A percentile compares a stretch with the other conserved stretches of the same genome.
Evolutionary conservation across 208 protist genomes (phyloP).

Genomic region (Trypanosoma mega): DNA sequence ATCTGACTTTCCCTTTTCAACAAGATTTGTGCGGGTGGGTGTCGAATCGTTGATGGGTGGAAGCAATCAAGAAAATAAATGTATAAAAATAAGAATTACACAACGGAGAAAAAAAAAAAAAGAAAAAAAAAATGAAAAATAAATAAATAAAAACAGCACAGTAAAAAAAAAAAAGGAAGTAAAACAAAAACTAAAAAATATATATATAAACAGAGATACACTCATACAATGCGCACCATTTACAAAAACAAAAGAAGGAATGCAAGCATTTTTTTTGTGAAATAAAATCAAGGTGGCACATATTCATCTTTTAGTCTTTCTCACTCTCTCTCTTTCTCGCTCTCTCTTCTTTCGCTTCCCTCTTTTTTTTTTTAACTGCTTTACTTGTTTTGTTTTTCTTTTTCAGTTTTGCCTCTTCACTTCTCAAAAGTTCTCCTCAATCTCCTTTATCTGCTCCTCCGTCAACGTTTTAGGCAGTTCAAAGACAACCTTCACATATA

Average conservation of each 20-base stretch:
- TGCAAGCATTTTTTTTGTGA: neutral
- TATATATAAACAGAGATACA: neutral
- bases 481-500: slow-evolving; percentile 85
- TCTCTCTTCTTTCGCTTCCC: slow-evolving; percentile 3
- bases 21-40: too few species aligned
- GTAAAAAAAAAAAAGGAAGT: slow-evolving; percentile 28
- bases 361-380: slow-evolving; percentile 5
- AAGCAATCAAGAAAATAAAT: too few species aligned
- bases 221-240: too few species aligned
- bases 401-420: too few species aligned
- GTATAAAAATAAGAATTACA: neutral
- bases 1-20: too few species aligned
- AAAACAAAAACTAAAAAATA: neutral
- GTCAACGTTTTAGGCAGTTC: slow-evolving; percentile 68
- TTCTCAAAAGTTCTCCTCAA: slow-evolving; percentile 28
- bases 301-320: neutral
- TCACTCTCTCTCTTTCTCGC: neutral
- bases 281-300: neutral
- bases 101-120: neutral
- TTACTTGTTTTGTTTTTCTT: neutral
- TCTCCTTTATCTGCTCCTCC: slow-evolving; percentile 38
- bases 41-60: too few species aligned
- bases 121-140: slow-evolving; percentile 1
- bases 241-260: slow-evolving; percentile 1
- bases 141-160: neutral